Base-by-base conservation (phyloP, 768 basidiomycete species). In the Russula emetica region DNA sequence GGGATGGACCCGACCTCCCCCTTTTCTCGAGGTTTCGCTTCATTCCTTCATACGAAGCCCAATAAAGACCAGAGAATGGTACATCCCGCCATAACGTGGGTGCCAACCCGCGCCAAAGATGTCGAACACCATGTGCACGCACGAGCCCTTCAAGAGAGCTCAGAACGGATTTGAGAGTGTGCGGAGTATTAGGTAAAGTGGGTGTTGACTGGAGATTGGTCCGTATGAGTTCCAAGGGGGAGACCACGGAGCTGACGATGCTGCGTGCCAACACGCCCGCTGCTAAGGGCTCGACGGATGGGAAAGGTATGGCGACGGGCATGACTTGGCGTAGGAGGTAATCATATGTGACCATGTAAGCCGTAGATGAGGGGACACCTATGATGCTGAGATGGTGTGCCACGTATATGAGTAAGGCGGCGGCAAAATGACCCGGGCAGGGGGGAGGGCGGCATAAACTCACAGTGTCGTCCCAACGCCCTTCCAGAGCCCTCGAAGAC, bases 81-180 rank as follows among this genome's bases (percentile, higher is more conserved):
- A 98, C 95, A 70, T 99, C 97, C 55, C 97, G 83, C 94, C 94
- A 98, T 10, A 99, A 79, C 5, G 94, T 96, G 2, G 95, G 84
- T 0, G 90, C 90, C 9, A 99, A 79, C 0, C 97, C 97, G 58
- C 92, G 81, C 93, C 94, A 99, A 30, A 98, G 80, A 55, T 83
- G 87, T 11, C 77, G 74, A 7, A 86, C 69, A 7, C 95, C 96
- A 50, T 88, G 78, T 38, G 77, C 71, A 28, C 79, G 81, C 13
- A 90, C 86, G 13, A 91, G 75, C 0, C 69, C 72, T 0, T 82
- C 80, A 63, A 95, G 78, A 4, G 87, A 84, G 44, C 76, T 61
- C 24, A 94, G 79, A 13, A 91, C 88, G 49, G 89, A 90, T 49
- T 83, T 79, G 38, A 94, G 83, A 0, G 90, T 92, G 71, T 92